phyloP scores from a whole-genome alignment of 352 stramenopile genomes.

The Thraustotheca clavata region DNA sequence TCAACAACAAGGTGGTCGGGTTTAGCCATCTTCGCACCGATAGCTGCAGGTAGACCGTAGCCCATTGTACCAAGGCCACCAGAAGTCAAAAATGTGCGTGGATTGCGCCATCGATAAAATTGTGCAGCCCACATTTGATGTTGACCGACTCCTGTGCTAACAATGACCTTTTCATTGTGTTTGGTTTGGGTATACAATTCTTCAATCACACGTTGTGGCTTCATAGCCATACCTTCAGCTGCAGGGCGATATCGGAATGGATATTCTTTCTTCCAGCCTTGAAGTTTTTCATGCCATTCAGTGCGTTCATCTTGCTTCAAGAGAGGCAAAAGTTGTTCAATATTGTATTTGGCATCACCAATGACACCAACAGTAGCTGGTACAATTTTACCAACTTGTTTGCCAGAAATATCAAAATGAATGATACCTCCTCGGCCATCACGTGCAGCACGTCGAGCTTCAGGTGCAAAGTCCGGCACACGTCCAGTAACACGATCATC shows the following conservation, averaged over 20 bases:
- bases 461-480: conserved; percentile 89
- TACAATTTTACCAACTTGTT: conserved; percentile 82
- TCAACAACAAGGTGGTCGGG: conserved; percentile 76
- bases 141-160: conserved; percentile 93
- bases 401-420: conserved; percentile 91
- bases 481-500: conserved; percentile 94
- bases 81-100: conserved; percentile 90
- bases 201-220: conserved; percentile 90
- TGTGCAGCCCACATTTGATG: conserved; percentile 97
- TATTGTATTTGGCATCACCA: conserved; percentile 86
- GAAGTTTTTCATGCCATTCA: conserved; percentile 89
- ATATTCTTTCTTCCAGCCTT: conserved; percentile 87
- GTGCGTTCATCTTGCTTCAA: conserved; percentile 71
- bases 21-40: conserved; percentile 91
- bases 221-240: conserved; percentile 70
- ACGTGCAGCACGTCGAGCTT: conserved; percentile 83
- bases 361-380: conserved; percentile 68
- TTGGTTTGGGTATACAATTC: conserved; percentile 93
- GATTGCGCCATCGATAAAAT: conserved; percentile 93
- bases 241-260: conserved; percentile 87
- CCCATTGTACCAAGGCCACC: conserved; percentile 94
- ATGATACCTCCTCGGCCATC: conserved; percentile 92
- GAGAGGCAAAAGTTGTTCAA: conserved; percentile 83
- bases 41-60: conserved; percentile 88
- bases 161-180: conserved; percentile 83